Evolutionary conservation across 495 filamentous ascomycete species (phyloP), one percentile per base, ranked within the genome.

Genomic region (Penicillium goetzii): DNA sequence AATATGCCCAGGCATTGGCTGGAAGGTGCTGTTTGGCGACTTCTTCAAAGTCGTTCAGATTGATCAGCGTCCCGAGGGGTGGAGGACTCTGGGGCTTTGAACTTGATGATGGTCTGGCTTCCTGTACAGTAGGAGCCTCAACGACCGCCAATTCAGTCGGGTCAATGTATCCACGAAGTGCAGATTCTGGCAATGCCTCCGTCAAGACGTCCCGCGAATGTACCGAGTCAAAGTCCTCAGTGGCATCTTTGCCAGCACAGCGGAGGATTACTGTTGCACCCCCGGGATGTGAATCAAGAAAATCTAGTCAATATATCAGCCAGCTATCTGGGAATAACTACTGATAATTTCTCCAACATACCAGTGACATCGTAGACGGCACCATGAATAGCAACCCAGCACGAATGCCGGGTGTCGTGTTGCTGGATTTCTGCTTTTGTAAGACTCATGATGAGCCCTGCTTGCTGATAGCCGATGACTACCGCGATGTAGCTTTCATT

Each of bases 201-300:
- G 49, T 53, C 5, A 80, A 41, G 0, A 73, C 23, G 4, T 93
- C 90, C 11, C 86, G 84, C 21, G 91, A 86, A 70, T 96, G 92
- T 62, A 93, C 90, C 1, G 90, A 89, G 40, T 92, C 90, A 74
- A 90, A 96, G 71, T 88, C 91, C 58, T 88, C 87, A 4, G 92
- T 94, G 8, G 91, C 92, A 79, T 96, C 92, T 77, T 89, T 92
- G 41, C 92, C 92, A 6, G 92, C 92, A 77, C 91, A 91, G 69
- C 91, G 91, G 58, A 96, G 81, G 62, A 96, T 93, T 63, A 93
- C 90, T 58, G 86, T 84, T 38, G 82, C 78, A 1, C 92, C 92
- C 12, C 92, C 92, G 3, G 92, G 92, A 67, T 93, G 90, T 65
- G 89, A 84, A 75, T 81, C 68, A 10, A 76, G 41, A 56, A 85